phyloP scores from a whole-genome alignment of 805 yeast species.

The Saccharomycopsis capsularis region DNA sequence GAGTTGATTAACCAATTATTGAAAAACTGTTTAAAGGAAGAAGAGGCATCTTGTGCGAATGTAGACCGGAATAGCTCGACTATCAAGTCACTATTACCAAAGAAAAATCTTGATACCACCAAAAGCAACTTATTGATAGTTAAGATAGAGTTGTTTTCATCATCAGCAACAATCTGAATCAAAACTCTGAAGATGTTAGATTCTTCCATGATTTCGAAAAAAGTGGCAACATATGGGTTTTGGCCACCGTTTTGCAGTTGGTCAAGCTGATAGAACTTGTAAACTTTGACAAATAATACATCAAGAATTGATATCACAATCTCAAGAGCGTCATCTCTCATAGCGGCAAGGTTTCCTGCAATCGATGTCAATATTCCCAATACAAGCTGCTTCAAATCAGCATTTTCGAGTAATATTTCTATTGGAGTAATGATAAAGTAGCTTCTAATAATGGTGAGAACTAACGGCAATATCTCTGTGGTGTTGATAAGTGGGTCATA shows the following conservation, averaged over 20 bases:
- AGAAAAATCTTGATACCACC: constrained; percentile 13
- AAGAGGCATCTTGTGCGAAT: neutral
- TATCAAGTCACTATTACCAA: constrained; percentile 1
- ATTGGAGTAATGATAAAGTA: constrained; percentile 47
- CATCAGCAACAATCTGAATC: constrained; percentile 27
- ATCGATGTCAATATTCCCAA: constrained; percentile 41
- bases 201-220: constrained; percentile 25
- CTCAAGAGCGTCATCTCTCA: constrained; percentile 67
- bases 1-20: constrained; percentile 20
- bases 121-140: constrained; percentile 23
- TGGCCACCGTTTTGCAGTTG: constrained; percentile 22
- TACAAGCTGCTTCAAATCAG: constrained; percentile 30
- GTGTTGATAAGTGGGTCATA: constrained; percentile 56
- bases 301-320: constrained; percentile 50
- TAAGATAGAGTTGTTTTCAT: constrained; percentile 29
- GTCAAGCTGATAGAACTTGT: constrained; percentile 26
- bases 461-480: constrained; percentile 66
- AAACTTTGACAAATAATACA: constrained; percentile 36
- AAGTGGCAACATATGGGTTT: constrained; percentile 22
- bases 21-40: constrained; percentile 4
- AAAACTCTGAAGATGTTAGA: constrained; percentile 27
- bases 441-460: constrained; percentile 55
- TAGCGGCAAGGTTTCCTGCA: constrained; percentile 45
- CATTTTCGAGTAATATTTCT: constrained; percentile 30
- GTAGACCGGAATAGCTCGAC: neutral